Percentiles rank a stretch among this genome's conserved stretches.
phyloP scores from a whole-genome alignment of 176 grass and related monocot species.

The Pharus latifolius region DNA sequence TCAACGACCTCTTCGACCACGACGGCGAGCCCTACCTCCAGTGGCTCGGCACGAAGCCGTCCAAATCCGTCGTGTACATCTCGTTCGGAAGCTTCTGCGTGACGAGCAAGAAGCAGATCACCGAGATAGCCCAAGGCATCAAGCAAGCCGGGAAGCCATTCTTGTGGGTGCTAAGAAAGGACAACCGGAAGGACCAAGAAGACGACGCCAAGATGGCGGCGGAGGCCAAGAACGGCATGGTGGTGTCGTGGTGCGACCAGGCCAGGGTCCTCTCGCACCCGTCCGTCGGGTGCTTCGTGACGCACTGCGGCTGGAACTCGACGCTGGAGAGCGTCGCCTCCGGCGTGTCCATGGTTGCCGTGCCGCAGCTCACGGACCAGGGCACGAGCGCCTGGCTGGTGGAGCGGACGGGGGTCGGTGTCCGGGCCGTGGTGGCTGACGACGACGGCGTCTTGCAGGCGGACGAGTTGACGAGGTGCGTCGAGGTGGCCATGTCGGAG shows the following conservation, averaged over 20 bases:
- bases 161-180: constrained; percentile 59
- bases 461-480: constrained; percentile 38
- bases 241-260: constrained; percentile 83
- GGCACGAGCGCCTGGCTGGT: constrained; percentile 55
- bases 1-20: constrained; percentile 40
- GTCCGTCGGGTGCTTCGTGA: constrained; percentile 54
- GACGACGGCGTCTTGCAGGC: constrained; percentile 27
- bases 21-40: constrained; percentile 23
- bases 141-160: constrained; percentile 20
- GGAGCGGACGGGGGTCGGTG: constrained; percentile 38
- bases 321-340: constrained; percentile 24
- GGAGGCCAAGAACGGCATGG: neutral
- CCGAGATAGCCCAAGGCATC: constrained; percentile 37
- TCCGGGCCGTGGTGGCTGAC: constrained; percentile 20
- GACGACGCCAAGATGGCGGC: neutral
- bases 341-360: constrained; percentile 47
- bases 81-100: constrained; percentile 65
- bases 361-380: constrained; percentile 69
- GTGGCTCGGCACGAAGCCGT: constrained; percentile 44
- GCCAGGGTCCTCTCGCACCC: constrained; percentile 52
- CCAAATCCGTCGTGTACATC: constrained; percentile 62
- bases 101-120: constrained; percentile 41
- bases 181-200: constrained; percentile 26
- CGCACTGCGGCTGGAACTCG: constrained; percentile 53
- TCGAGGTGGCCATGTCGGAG: constrained; percentile 20